Conservation (phyloP, 768 basidiomycete species). For the Lentinula sp. region DNA sequence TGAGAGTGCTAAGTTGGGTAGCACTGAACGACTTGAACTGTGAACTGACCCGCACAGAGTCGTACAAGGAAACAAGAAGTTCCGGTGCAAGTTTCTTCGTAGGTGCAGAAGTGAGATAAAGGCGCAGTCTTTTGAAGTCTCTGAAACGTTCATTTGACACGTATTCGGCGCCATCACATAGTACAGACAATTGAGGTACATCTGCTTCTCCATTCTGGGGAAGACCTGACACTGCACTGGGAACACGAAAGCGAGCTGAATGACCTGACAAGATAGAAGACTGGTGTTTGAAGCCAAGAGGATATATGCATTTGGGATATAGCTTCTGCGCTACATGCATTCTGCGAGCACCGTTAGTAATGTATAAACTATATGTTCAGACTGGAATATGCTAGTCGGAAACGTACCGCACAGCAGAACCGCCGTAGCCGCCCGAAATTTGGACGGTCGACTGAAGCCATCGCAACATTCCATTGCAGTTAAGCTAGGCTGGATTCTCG, state of each 20-base stretch:
- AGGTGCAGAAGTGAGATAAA: conserved; percentile 18
- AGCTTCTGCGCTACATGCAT: not conserved
- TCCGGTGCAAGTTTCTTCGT: conserved; percentile 16
- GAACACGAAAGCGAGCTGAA: not conserved
- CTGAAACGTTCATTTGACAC: not conserved
- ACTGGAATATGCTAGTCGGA: not conserved
- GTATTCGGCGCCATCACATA: not conserved
- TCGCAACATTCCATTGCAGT: conserved; percentile 81
- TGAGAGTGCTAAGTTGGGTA: conserved; percentile 32
- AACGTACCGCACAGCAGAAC: not conserved
- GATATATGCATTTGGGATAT: not conserved
- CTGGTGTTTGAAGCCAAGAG: not conserved
- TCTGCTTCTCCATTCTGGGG: not conserved
- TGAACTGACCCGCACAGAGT: conserved; percentile 23
- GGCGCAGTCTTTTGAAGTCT: not conserved
- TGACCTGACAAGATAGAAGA: not conserved
- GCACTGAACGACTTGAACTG: conserved; percentile 28
- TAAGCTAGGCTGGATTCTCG: not conserved
- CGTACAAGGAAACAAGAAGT: conserved; percentile 33
- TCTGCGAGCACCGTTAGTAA: not conserved
- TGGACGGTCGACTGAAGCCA: conserved; percentile 53
- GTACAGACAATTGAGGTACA: not conserved
- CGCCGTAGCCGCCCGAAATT: conserved; percentile 9
- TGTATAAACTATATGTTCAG: not conserved
- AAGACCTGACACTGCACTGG: not conserved